These are phyloP conservation scores for Russula vinacea DNA, from an alignment of 768 basidiomycete species.

Conservation along the genomic window DNA sequence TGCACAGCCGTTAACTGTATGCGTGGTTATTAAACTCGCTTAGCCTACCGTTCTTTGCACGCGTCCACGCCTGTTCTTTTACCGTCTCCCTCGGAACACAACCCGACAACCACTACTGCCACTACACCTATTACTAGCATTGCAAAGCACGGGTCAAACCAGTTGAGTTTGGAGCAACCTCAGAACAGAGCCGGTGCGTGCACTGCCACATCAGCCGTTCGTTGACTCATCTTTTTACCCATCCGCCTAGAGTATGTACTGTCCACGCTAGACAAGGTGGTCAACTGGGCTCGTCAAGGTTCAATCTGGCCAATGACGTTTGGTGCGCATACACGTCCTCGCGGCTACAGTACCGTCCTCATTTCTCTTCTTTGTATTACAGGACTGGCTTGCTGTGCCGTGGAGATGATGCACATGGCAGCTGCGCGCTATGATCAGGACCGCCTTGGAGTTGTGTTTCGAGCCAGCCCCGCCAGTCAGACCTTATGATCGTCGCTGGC, in stretches of 20 bases:
- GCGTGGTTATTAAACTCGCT: neutral
- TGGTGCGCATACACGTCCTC: constrained; percentile 42
- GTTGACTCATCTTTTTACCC: neutral
- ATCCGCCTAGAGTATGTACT: constrained; percentile 80
- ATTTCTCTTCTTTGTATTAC: neutral
- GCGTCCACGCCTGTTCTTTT: constrained; percentile 44
- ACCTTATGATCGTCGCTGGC: constrained; percentile 99
- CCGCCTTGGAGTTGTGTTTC: constrained; percentile 94
- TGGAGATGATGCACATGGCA: constrained; percentile 99
- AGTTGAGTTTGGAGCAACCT: constrained; percentile 82
- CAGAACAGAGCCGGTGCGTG: constrained; percentile 80
- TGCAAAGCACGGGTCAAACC: constrained; percentile 78
- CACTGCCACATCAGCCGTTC: neutral
- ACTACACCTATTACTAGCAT: constrained; percentile 62
- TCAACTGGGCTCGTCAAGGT: constrained; percentile 96
- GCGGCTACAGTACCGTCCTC: neutral
- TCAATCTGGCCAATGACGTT: constrained; percentile 99
- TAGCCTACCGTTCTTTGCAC: constrained; percentile 57
- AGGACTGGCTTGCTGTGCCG: constrained; percentile 98
- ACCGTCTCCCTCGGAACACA: constrained; percentile 39
- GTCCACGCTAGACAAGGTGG: constrained; percentile 92
- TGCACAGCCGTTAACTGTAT: neutral
- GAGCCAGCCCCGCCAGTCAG: constrained; percentile 96
- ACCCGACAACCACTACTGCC: constrained; percentile 45
- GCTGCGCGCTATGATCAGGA: constrained; percentile 99